A percentile compares a stretch with the other conserved stretches of the same genome.
Evolutionary conservation across 768 basidiomycete genomes (phyloP).

Genomic region (Tylopilus balloui): DNA sequence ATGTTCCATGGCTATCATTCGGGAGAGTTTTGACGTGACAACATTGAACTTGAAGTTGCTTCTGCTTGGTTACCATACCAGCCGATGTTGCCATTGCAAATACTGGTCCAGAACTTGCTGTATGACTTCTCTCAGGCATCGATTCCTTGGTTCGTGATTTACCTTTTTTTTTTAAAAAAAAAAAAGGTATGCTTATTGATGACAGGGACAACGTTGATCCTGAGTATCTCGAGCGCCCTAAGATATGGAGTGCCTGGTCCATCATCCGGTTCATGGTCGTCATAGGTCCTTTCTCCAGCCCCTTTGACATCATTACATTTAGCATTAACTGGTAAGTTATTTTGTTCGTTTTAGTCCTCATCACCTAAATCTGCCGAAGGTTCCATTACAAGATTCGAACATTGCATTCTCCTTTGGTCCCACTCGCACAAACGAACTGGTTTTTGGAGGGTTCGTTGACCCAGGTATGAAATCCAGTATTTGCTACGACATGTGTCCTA

Average conservation of each 20-base stretch:
- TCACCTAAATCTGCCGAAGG: slow-evolving; percentile 13
- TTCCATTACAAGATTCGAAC: slow-evolving; percentile 31
- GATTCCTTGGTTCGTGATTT: slow-evolving; percentile 30
- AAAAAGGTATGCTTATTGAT: not conserved
- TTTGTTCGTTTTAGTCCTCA: not conserved
- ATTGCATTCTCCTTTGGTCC: slow-evolving; percentile 25
- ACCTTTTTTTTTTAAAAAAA: not conserved
- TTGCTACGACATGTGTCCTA: not conserved
- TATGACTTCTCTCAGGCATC: slow-evolving; percentile 37
- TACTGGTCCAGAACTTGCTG: slow-evolving; percentile 32
- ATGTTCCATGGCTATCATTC: slow-evolving; percentile 1
- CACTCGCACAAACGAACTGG: slow-evolving; percentile 35
- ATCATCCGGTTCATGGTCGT: slow-evolving; percentile 34
- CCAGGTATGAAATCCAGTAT: slow-evolving; percentile 23
- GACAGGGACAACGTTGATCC: slow-evolving; percentile 36
- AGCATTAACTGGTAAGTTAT: slow-evolving; percentile 29
- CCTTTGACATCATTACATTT: slow-evolving; percentile 32
- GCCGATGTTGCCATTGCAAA: slow-evolving; percentile 33
- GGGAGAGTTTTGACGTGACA: not conserved
- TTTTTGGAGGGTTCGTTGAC: slow-evolving; percentile 35
- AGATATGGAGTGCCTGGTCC: slow-evolving; percentile 32
- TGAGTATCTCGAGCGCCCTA: slow-evolving; percentile 32
- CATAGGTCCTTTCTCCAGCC: slow-evolving; percentile 35
- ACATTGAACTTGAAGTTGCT: slow-evolving; percentile 21
- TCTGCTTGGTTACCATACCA: slow-evolving; percentile 38